A percentile compares a stretch with the other conserved stretches of the same genome.
These are phyloP conservation scores for Phytophthora cryptogea DNA, from an alignment of 352 stramenopile genomes.

Conservation along the genomic window DNA sequence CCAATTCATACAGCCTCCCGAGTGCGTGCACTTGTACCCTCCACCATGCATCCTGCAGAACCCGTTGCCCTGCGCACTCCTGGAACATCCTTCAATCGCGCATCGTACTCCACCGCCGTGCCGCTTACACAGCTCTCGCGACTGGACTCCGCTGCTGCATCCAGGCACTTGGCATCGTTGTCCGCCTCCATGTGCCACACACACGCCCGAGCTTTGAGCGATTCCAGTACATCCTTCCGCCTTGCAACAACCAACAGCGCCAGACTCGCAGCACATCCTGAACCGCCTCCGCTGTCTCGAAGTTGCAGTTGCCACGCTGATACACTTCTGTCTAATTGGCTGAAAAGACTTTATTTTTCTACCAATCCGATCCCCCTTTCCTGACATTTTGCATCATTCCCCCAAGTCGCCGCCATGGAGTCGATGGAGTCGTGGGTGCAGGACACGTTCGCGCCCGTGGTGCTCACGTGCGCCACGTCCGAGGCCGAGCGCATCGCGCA, in stretches of 20 bases:
- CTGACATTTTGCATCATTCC: not conserved
- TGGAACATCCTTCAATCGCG: not conserved
- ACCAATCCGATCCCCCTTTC: not conserved
- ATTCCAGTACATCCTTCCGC: not conserved
- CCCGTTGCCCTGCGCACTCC: constrained; percentile 1
- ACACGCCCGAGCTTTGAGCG: not conserved
- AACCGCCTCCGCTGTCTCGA: not conserved
- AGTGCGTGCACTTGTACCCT: constrained; percentile 8
- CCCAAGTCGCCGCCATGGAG: constrained; percentile 46
- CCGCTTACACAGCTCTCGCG: constrained; percentile 5
- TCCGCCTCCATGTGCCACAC: constrained; percentile 1
- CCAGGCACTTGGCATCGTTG: not conserved
- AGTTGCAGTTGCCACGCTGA: not conserved
- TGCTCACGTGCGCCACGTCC: constrained; percentile 75
- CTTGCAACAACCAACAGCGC: not conserved
- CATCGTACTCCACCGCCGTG: constrained; percentile 2
- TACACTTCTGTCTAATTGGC: not conserved
- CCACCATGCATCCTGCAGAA: not conserved
- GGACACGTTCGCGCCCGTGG: constrained; percentile 75
- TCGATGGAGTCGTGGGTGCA: constrained; percentile 73
- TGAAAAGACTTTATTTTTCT: not conserved
- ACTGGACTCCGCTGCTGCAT: not conserved
- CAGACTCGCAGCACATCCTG: not conserved
- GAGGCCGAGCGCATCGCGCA: constrained; percentile 81
- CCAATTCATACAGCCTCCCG: constrained; percentile 8